A percentile compares a stretch with the other conserved stretches of the same genome.
These are phyloP conservation scores for Aspergillus heteromorphus DNA, from an alignment of 495 filamentous ascomycete genomes.

Conservation along the genomic window DNA sequence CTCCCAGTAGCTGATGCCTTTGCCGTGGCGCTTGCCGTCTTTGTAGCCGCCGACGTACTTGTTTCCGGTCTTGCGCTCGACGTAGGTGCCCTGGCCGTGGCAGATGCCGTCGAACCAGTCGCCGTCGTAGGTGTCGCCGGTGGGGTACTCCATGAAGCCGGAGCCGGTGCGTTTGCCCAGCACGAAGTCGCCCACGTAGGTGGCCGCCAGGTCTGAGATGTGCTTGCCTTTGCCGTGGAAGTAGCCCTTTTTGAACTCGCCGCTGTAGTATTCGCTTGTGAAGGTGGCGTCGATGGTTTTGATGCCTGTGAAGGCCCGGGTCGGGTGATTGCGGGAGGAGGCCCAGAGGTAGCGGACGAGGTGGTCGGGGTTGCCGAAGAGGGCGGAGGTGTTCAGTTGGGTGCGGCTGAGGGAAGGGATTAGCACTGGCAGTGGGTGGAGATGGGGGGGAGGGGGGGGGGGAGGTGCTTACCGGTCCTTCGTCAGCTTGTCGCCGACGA, in stretches of 20 bases:
- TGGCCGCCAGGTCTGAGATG: conserved; percentile 48
- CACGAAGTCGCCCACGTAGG: conserved; percentile 52
- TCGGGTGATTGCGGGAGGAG: conserved; percentile 37
- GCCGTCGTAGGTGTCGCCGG: conserved; percentile 59
- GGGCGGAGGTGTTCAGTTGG: conserved; percentile 32
- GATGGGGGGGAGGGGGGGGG: neutral
- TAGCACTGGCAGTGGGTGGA: neutral
- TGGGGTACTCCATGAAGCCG: conserved; percentile 55
- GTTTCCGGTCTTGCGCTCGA: conserved; percentile 56
- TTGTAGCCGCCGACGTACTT: conserved; percentile 61
- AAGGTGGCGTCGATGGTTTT: conserved; percentile 45
- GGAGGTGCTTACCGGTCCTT: conserved; percentile 32
- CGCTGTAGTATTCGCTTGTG: conserved; percentile 44
- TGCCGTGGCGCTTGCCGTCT: conserved; percentile 55
- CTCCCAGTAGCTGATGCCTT: conserved; percentile 58
- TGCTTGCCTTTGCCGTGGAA: conserved; percentile 49
- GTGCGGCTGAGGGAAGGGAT: conserved; percentile 21
- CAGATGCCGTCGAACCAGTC: conserved; percentile 51
- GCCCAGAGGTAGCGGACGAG: conserved; percentile 46
- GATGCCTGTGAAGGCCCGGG: conserved; percentile 38
- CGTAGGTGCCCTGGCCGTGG: conserved; percentile 54
- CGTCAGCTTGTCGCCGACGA: conserved; percentile 38
- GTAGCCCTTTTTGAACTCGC: conserved; percentile 43
- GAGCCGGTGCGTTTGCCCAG: conserved; percentile 48
- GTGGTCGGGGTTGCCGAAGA: conserved; percentile 41